Conservation (phyloP, 257 asterid species). For the Nemophila menziesii region DNA sequence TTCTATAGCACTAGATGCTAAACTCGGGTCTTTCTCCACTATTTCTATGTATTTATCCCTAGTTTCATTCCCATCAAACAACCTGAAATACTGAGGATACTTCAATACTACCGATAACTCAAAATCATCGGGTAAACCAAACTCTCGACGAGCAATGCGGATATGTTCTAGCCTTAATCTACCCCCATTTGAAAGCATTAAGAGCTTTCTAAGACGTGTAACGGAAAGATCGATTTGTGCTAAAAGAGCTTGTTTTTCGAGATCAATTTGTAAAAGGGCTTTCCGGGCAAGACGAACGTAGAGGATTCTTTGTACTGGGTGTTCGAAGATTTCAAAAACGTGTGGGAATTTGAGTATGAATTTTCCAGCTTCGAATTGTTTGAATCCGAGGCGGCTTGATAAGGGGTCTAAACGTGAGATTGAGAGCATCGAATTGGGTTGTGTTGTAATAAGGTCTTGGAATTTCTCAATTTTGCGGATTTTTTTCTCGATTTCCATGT, state of each 20-base stretch:
- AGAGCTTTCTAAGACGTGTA: slow-evolving; percentile 47
- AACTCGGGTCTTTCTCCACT: slow-evolving; percentile 42
- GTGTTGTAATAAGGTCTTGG: slow-evolving; percentile 56
- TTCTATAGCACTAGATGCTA: slow-evolving; percentile 63
- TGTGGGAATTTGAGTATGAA: slow-evolving; percentile 74
- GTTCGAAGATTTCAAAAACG: slow-evolving; percentile 80
- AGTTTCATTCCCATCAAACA: slow-evolving; percentile 79
- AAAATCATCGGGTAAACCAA: slow-evolving; percentile 83
- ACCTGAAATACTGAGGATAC: slow-evolving; percentile 49
- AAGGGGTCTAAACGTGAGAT: slow-evolving; percentile 50
- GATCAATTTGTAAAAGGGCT: slow-evolving; percentile 51
- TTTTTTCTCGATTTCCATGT: slow-evolving; percentile 80
- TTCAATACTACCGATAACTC: slow-evolving; percentile 59
- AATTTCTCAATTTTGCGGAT: slow-evolving; percentile 62
- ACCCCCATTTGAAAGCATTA: slow-evolving; percentile 59
- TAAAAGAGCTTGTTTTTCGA: slow-evolving; percentile 52
- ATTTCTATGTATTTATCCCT: slow-evolving; percentile 64
- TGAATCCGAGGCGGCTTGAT: slow-evolving; percentile 62
- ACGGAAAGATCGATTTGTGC: slow-evolving; percentile 55
- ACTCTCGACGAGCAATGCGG: slow-evolving; percentile 63
- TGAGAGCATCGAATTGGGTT: slow-evolving; percentile 48
- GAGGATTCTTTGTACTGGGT: slow-evolving; percentile 80
- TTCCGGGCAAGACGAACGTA: slow-evolving; percentile 56
- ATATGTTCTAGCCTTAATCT: slow-evolving; percentile 69
- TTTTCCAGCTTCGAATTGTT: slow-evolving; percentile 54